phyloP scores from a whole-genome alignment of 495 filamentous ascomycete species.

The Hyaloscypha variabilis region DNA sequence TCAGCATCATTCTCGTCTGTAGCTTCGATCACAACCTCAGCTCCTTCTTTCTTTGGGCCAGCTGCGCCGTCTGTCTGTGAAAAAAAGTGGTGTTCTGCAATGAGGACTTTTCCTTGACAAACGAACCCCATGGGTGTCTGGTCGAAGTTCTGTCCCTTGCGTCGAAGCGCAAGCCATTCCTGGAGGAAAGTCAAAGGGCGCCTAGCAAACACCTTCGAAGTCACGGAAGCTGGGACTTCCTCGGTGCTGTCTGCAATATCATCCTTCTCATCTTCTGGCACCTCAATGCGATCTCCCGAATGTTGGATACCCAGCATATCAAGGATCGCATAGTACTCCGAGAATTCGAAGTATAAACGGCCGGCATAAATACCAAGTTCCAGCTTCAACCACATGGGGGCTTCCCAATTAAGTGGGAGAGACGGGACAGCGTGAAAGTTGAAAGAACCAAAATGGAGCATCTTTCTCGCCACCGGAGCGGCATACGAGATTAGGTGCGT shows the following conservation, averaged over 20 bases:
- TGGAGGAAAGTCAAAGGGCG: conserved; percentile 45
- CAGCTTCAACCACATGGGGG: conserved; percentile 48
- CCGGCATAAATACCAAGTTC: conserved; percentile 60
- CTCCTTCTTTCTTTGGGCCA: too few species aligned
- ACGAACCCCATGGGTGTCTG: conserved; percentile 61
- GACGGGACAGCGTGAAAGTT: conserved; percentile 49
- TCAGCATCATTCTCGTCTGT: too few species aligned
- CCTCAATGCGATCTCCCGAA: not conserved
- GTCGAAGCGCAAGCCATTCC: conserved; percentile 53
- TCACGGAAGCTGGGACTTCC: not conserved
- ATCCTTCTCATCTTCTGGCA: not conserved
- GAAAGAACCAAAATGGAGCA: conserved; percentile 55
- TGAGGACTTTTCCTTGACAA: conserved; percentile 37
- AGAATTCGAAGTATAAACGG: conserved; percentile 54
- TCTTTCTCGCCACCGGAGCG: conserved; percentile 52
- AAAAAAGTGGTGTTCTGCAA: too few species aligned
- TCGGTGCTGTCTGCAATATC: too few species aligned
- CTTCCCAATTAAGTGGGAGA: conserved; percentile 37
- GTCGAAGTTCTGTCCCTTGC: conserved; percentile 52
- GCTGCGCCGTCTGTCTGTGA: too few species aligned
- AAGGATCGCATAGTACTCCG: conserved; percentile 33
- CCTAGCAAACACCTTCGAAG: conserved; percentile 25
- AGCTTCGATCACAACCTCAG: too few species aligned
- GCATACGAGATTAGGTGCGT: conserved; percentile 53
- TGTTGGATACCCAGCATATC: conserved; percentile 14